A percentile compares a stretch with the other conserved stretches of the same genome.
Evolutionary conservation across 1,284 basidiomycete genomes (phyloP).

Genomic region (Cutaneotrichosporon sp.): DNA sequence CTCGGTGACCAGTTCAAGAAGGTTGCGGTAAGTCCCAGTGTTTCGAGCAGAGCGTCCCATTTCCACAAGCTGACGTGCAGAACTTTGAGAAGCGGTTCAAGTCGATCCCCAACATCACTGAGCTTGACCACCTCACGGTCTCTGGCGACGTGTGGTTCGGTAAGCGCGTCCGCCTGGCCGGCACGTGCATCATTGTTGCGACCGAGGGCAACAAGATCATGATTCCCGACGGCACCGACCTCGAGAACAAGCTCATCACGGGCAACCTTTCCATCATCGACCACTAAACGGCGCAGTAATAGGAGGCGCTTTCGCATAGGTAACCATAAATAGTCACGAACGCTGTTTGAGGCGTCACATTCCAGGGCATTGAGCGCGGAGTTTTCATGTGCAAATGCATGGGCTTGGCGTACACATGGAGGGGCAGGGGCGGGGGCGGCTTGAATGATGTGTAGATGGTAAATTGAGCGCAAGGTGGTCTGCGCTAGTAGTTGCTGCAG

Average conservation of each 20-base stretch:
- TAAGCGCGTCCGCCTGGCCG: slow-evolving; percentile 81
- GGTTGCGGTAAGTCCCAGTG: slow-evolving; percentile 63
- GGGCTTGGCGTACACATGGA: not conserved
- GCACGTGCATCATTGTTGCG: slow-evolving; percentile 83
- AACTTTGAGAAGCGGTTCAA: slow-evolving; percentile 90
- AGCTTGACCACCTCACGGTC: slow-evolving; percentile 94
- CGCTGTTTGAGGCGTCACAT: slow-evolving; percentile 8
- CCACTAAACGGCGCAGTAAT: slow-evolving; percentile 42
- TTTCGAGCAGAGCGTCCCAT: not conserved
- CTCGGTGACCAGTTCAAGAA: slow-evolving; percentile 75
- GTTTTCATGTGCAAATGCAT: not conserved
- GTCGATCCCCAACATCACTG: slow-evolving; percentile 89
- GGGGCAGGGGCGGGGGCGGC: no score
- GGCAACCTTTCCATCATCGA: slow-evolving; percentile 61
- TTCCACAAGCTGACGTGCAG: slow-evolving; percentile 18
- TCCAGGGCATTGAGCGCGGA: not conserved
- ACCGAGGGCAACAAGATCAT: slow-evolving; percentile 93
- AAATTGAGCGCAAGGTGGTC: no score
- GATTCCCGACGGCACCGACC: slow-evolving; percentile 89
- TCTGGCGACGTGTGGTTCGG: slow-evolving; percentile 96
- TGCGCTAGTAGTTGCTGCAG: no score
- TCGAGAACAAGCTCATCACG: slow-evolving; percentile 76
- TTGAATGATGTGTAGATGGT: no score
- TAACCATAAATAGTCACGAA: slow-evolving; percentile 11
- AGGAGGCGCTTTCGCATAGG: slow-evolving; percentile 8